A percentile compares a stretch with the other conserved stretches of the same genome.
Conservation (phyloP, 768 basidiomycete genomes). For the Flagelloscypha sp. region DNA sequence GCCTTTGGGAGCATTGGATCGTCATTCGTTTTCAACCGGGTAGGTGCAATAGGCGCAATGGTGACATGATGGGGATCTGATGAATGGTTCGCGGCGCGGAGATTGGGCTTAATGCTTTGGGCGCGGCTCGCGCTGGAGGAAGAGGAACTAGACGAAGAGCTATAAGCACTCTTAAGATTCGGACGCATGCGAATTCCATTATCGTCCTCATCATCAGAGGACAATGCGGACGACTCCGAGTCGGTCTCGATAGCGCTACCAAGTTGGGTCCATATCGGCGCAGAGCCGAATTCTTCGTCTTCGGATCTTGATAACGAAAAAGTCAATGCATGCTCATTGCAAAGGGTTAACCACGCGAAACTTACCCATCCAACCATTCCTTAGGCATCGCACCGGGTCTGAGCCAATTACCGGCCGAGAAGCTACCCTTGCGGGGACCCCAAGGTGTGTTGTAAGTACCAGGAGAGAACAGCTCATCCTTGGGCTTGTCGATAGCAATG, state of each 20-base stretch:
- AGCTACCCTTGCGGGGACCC: constrained; percentile 12
- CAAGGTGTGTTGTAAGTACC: not conserved
- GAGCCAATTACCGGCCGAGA: constrained; percentile 11
- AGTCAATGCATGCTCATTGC: constrained; percentile 16
- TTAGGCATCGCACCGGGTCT: constrained; percentile 23
- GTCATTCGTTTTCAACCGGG: constrained; percentile 75
- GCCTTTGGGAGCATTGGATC: constrained; percentile 16
- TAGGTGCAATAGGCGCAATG: constrained; percentile 49
- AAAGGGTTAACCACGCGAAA: constrained; percentile 10
- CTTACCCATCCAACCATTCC: constrained; percentile 13
- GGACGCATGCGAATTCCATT: constrained; percentile 5
- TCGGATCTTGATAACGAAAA: constrained; percentile 5
- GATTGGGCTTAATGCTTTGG: constrained; percentile 16
- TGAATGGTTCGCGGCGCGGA: constrained; percentile 4
- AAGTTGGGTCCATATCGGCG: too few relatives aligned
- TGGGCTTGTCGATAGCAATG: constrained; percentile 81
- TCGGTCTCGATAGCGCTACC: too few relatives aligned
- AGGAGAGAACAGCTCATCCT: constrained; percentile 19
- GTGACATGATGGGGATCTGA: constrained; percentile 27
- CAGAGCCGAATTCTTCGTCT: too few relatives aligned
- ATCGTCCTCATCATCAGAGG: too few relatives aligned
- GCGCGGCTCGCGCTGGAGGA: constrained; percentile 17
- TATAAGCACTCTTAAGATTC: constrained; percentile 4
- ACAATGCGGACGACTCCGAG: too few relatives aligned
- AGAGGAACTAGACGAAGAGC: constrained; percentile 23